phyloP scores from a whole-genome alignment of 371 early-diverging fungal genomes.

The Mucor mucedo region DNA sequence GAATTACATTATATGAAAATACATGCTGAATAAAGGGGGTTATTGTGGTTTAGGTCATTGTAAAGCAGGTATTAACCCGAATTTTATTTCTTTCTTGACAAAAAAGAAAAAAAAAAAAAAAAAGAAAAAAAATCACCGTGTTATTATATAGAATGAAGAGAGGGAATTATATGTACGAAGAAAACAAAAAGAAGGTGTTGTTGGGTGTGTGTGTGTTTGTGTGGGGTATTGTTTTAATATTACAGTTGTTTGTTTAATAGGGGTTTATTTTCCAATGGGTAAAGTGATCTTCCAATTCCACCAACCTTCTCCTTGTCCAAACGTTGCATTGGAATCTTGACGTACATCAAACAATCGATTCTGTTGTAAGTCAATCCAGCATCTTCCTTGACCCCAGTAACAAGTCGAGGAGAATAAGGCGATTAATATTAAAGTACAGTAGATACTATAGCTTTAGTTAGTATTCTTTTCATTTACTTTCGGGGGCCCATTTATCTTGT shows the following conservation, averaged over 20 bases:
- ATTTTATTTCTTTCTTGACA: too few species aligned
- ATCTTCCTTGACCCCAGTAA: conserved; percentile 74
- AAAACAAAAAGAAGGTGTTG: too few species aligned
- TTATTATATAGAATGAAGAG: too few species aligned
- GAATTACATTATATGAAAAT: too few species aligned
- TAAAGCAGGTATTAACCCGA: too few species aligned
- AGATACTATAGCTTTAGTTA: conserved; percentile 46
- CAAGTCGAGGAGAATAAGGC: conserved; percentile 69
- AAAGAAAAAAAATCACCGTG: too few species aligned
- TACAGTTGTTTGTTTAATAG: not conserved
- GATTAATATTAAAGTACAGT: conserved; percentile 65
- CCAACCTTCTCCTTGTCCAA: conserved; percentile 56
- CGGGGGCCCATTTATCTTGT: too few species aligned
- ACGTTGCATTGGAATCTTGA: conserved; percentile 49
- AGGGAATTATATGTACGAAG: too few species aligned
- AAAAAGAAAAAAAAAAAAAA: too few species aligned
- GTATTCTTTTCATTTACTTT: not conserved
- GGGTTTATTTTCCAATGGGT: conserved; percentile 36
- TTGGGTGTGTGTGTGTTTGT: not conserved
- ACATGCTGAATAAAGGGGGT: too few species aligned
- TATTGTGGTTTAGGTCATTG: too few species aligned
- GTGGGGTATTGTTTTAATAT: conserved; percentile 7
- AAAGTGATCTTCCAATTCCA: conserved; percentile 58
- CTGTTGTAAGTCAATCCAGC: conserved; percentile 67
- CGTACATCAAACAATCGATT: conserved; percentile 47